Percentiles rank a stretch among this genome's conserved stretches.
Evolutionary conservation across 768 basidiomycete species (phyloP).

Genomic region (Pleurotus pulmonarius): DNA sequence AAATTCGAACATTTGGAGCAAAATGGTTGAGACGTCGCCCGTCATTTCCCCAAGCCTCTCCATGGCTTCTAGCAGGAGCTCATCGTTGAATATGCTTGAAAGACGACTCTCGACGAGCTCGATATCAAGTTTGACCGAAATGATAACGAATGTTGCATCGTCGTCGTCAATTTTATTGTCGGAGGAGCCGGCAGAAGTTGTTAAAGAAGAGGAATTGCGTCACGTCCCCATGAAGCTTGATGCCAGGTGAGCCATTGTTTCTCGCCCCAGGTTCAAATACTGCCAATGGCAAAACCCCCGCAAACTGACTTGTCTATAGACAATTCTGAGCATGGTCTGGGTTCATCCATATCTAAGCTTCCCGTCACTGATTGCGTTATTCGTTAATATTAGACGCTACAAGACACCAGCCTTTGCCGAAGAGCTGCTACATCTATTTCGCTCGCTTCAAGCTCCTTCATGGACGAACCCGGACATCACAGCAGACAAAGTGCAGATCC

Average conservation of each 20-base stretch:
- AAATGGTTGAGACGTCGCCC: constrained; percentile 13
- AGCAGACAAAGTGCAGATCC: constrained; percentile 52
- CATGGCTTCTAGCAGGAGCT: neutral
- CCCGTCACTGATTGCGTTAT: constrained; percentile 17
- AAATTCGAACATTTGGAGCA: constrained; percentile 4
- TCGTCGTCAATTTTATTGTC: constrained; percentile 30
- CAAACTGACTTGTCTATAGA: constrained; percentile 30
- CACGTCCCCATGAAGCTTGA: constrained; percentile 56
- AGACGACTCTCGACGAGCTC: constrained; percentile 30
- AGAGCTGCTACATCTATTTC: constrained; percentile 53
- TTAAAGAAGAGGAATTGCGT: constrained; percentile 55
- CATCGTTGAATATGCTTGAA: neutral
- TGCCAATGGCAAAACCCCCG: constrained; percentile 22
- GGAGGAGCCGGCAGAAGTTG: constrained; percentile 35
- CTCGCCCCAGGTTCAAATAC: constrained; percentile 20
- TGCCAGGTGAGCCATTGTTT: constrained; percentile 58
- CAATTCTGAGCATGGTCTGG: constrained; percentile 32
- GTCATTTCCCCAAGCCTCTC: constrained; percentile 10
- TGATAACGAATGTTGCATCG: constrained; percentile 23
- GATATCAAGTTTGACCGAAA: constrained; percentile 26
- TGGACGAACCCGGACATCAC: constrained; percentile 52
- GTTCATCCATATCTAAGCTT: constrained; percentile 18
- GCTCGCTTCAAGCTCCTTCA: constrained; percentile 48
- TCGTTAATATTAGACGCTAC: constrained; percentile 50
- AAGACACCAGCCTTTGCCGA: constrained; percentile 53